Conservation (phyloP, 768 basidiomycete genomes). For the Boletus edulis region DNA sequence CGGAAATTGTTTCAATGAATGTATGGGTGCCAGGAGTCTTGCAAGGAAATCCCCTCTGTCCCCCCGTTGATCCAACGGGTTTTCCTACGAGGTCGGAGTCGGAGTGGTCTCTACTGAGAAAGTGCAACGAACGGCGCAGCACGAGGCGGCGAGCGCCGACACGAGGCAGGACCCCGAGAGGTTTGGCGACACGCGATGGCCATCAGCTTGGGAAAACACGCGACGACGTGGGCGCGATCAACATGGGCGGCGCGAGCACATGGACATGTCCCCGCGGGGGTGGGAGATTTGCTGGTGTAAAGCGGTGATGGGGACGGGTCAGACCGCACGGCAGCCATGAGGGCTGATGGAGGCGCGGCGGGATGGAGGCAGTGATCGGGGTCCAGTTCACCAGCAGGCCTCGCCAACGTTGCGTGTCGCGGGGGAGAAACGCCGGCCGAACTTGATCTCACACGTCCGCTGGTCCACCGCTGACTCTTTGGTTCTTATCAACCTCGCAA, state of each 20-base stretch:
- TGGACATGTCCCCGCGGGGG: constrained; percentile 3
- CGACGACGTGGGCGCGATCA: constrained; percentile 6
- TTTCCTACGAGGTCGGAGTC: background rate
- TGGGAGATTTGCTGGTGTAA: background rate
- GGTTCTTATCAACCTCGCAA: constrained; percentile 14
- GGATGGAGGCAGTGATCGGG: constrained; percentile 21
- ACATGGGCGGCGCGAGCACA: constrained; percentile 3
- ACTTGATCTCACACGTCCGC: constrained; percentile 13
- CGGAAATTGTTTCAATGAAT: too few relatives aligned
- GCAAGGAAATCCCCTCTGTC: too few relatives aligned
- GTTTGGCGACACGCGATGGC: constrained; percentile 10
- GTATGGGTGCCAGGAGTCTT: background rate
- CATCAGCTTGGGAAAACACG: constrained; percentile 18
- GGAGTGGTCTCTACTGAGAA: background rate
- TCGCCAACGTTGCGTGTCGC: constrained; percentile 32
- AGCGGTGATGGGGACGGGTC: constrained; percentile 3
- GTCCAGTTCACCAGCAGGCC: constrained; percentile 11
- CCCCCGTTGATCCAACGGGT: too few relatives aligned
- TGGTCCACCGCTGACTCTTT: constrained; percentile 16
- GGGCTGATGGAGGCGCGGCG: constrained; percentile 21
- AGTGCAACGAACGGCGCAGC: too few relatives aligned
- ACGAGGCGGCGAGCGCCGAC: constrained; percentile 23
- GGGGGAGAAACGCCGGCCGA: constrained; percentile 27
- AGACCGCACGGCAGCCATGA: constrained; percentile 20
- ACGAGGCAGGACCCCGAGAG: constrained; percentile 29